Base-by-base conservation (phyloP, 306 rosid species). In the Fragaria vesca region DNA sequence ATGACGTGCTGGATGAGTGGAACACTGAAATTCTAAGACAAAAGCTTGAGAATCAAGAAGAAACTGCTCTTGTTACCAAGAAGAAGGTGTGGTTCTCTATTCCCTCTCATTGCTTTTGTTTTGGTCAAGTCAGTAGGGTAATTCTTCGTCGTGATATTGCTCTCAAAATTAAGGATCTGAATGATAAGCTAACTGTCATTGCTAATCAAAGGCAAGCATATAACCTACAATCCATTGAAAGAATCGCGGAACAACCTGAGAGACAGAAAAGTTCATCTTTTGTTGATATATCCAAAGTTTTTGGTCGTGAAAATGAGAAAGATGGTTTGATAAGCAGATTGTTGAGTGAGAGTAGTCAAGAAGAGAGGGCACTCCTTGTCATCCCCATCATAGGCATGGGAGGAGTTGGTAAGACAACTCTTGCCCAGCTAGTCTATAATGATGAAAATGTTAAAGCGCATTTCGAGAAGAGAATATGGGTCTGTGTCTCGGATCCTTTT, bases 331-430 rank as follows among this genome's bases (percentile, higher is more conserved):
- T 69, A 8, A 43, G 45, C 24, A 57, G 26, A 46, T 51, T 69
- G 36, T 9, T 78, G 8, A 20, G 61, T 20, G 76, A 55, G 60
- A 69, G 58, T 62, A 57, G 69, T 43, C n/a, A 43, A 18, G 24
- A 43, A 18, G 24, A 43, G 2, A 45, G 9, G 12, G 58, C 17
- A 9, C 30, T 30, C 32, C 24, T 68, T 16, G 32, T 78, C 45
- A 43, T 78, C 45, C 76, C 81, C 18, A 69, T 78, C 45, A 69
- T 78, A 28, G 81, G 81, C 34, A 68, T 57, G 47, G 74, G 75
- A 13, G 81, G 75, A 15, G 48, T 78, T 6, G 81, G 81, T 0
- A 78, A 40, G 43, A 40, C 43, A 40, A 40, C 43, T 40, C 43
- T 40, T 40, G 43, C 43, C 43, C 43, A 40, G 43, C 43, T 40